Evolutionary conservation across 352 stramenopile genomes (phyloP).

Genomic region (Globisporangium megalacanthum): DNA sequence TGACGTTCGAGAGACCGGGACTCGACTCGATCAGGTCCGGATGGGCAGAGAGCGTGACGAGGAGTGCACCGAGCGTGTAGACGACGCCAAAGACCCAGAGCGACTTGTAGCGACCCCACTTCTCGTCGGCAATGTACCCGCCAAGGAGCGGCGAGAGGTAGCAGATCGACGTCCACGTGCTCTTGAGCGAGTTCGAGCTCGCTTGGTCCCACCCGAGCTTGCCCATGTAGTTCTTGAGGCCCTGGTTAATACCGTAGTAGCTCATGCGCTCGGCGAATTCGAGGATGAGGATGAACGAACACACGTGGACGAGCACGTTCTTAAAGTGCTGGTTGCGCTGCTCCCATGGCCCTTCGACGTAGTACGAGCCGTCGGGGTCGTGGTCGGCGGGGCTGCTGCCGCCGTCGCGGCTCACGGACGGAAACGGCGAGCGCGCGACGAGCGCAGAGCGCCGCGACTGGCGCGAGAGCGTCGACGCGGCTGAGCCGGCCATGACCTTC

Average conservation of each 20-base stretch:
- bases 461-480: constrained; percentile 1
- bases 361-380: constrained; percentile 49
- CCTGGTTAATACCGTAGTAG: constrained; percentile 88
- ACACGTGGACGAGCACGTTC: constrained; percentile 81
- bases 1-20: constrained; percentile 32
- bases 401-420: constrained; percentile 6
- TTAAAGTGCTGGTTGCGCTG: constrained; percentile 73
- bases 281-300: constrained; percentile 83
- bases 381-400: constrained; percentile 27
- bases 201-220: constrained; percentile 68
- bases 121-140: constrained; percentile 81
- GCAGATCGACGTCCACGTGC: constrained; percentile 84
- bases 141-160: constrained; percentile 79
- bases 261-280: constrained; percentile 81
- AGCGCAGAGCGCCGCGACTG: not conserved
- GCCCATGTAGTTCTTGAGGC: constrained; percentile 85
- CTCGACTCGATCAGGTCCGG: constrained; percentile 28
- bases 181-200: constrained; percentile 84
- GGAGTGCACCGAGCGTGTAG: constrained; percentile 68
- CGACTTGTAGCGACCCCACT: constrained; percentile 81
- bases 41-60: constrained; percentile 62
- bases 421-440: not conserved
- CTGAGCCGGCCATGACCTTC: not conserved
- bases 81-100: constrained; percentile 77
- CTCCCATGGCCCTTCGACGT: constrained; percentile 73